Percentiles rank a stretch among this genome's conserved stretches.
Evolutionary conservation across 179 eudicot genomes (phyloP).

Genomic region (Silene coronaria): DNA sequence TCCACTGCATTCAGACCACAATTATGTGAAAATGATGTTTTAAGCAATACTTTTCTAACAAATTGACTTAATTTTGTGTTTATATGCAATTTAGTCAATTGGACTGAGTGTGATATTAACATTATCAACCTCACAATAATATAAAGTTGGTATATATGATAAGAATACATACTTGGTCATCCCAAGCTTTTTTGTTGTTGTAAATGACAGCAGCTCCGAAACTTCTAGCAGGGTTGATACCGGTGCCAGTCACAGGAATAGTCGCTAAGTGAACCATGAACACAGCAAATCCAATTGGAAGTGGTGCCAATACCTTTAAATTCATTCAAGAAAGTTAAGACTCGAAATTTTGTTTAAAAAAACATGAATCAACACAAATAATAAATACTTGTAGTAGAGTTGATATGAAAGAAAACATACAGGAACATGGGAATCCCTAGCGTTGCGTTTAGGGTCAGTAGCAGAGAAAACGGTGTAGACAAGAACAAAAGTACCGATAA

Average conservation of each 20-base stretch:
- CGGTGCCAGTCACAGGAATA: conserved; percentile 59
- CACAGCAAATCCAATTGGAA: conserved; percentile 63
- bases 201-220: conserved; percentile 56
- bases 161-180: conserved; percentile 50
- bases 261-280: conserved; percentile 72
- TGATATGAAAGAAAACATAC: too few species aligned
- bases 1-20: conserved; percentile 49
- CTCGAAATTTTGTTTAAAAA: too few species aligned
- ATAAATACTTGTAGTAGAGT: too few species aligned
- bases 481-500: conserved; percentile 50
- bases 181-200: conserved; percentile 44
- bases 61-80: background rate
- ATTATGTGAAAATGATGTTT: too few species aligned
- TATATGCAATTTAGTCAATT: too few species aligned
- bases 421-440: conserved; percentile 60
- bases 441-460: conserved; percentile 60
- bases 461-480: conserved; percentile 64
- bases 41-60: too few species aligned
- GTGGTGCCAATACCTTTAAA: conserved; percentile 53
- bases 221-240: conserved; percentile 64
- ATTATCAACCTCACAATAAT: too few species aligned
- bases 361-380: too few species aligned
- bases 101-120: too few species aligned
- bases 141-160: too few species aligned
- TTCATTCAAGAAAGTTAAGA: too few species aligned